A percentile compares a stretch with the other conserved stretches of the same genome.
Conservation (phyloP, 345 rosid genomes). For the Gossypium bickii region DNA sequence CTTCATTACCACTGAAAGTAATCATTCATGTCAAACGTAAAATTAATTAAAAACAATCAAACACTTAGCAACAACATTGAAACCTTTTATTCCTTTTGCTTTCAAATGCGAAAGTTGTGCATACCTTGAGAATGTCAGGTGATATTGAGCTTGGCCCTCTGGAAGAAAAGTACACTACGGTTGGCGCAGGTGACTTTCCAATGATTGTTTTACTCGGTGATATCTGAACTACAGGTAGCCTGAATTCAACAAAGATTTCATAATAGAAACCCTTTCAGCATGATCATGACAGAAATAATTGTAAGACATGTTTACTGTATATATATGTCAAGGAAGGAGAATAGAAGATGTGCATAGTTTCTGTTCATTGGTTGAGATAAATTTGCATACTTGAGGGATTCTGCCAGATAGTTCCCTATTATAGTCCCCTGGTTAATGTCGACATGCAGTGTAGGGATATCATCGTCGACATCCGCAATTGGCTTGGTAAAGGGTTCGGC, state of each 20-base stretch:
- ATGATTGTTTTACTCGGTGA: conserved; percentile 43
- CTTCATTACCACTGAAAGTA: background rate
- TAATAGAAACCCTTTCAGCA: conserved; percentile 4
- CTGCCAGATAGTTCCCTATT: conserved; percentile 40
- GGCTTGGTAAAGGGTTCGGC: conserved; percentile 49
- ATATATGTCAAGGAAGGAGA: background rate
- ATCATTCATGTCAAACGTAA: background rate
- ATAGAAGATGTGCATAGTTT: background rate
- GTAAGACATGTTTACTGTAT: background rate
- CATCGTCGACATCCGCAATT: conserved; percentile 42
- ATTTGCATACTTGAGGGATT: conserved; percentile 31
- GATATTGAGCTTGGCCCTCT: conserved; percentile 65
- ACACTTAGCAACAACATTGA: background rate
- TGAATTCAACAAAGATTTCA: conserved; percentile 23
- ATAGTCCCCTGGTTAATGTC: conserved; percentile 51
- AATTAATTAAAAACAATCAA: background rate
- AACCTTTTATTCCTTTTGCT: background rate
- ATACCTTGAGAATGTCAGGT: conserved; percentile 68
- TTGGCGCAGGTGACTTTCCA: conserved; percentile 52
- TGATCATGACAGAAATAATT: background rate
- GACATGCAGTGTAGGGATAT: conserved; percentile 48
- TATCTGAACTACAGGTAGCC: conserved; percentile 39
- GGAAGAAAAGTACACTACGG: conserved; percentile 59
- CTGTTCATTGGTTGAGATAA: background rate
- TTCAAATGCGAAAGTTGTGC: background rate